Evolutionary conservation across 306 rosid species (phyloP).

Genomic region (Carpinus viminea): DNA sequence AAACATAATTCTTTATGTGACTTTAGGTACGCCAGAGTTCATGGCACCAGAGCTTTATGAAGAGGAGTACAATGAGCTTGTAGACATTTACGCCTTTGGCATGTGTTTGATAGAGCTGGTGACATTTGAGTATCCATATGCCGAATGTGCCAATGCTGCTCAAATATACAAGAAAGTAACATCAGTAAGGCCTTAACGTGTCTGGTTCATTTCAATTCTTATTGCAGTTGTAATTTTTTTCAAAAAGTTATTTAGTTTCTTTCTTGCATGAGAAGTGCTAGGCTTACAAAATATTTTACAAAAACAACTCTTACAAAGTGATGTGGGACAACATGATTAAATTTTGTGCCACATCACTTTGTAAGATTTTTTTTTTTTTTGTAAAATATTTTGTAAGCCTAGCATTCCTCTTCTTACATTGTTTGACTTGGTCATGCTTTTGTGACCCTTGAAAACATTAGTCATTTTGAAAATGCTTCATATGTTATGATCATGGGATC

Average conservation of each 20-base stretch:
- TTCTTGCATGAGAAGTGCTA: too few species aligned
- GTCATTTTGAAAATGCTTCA: not conserved
- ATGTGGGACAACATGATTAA: too few species aligned
- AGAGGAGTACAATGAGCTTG: constrained; percentile 96
- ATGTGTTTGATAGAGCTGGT: constrained; percentile 97
- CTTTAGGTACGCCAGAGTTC: constrained; percentile 91
- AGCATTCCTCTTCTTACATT: not conserved
- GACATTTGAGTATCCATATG: constrained; percentile 88
- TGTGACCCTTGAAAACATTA: not conserved
- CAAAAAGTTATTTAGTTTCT: not conserved
- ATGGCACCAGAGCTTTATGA: constrained; percentile 99
- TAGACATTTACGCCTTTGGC: constrained; percentile 96
- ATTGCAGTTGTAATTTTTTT: constrained; percentile 12
- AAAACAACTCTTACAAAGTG: too few species aligned
- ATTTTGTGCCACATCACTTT: too few species aligned
- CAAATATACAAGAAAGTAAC: constrained; percentile 99
- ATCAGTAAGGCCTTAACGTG: constrained; percentile 58
- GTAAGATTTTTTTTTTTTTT: too few species aligned
- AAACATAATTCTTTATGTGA: constrained; percentile 25
- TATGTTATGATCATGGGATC: not conserved
- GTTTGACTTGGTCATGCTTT: not conserved
- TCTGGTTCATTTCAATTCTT: constrained; percentile 24
- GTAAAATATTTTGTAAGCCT: too few species aligned
- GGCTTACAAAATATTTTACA: too few species aligned
- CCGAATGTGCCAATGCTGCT: constrained; percentile 95